Percentiles rank a stretch among this genome's conserved stretches.
Conservation (phyloP, 164 flowering plant species). For the Houttuynia cordata region DNA sequence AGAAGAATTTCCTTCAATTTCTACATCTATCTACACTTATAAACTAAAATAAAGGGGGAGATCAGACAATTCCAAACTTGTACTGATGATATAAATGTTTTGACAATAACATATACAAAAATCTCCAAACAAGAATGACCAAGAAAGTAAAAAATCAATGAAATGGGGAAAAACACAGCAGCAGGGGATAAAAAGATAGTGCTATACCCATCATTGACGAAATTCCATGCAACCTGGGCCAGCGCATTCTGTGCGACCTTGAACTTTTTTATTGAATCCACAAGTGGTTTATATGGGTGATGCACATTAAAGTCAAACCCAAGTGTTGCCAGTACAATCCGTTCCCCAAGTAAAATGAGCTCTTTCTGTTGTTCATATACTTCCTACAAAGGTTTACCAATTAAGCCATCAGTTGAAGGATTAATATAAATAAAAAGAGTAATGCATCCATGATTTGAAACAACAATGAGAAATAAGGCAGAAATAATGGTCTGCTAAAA, state of each 20-base stretch:
- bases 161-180: background rate
- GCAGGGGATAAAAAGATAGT: slow-evolving; percentile 2
- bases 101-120: no score
- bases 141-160: no score
- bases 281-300: slow-evolving; percentile 82
- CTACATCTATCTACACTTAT: no score
- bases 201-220: slow-evolving; percentile 83
- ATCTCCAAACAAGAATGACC: no score
- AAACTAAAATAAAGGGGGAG: no score
- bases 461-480: no score
- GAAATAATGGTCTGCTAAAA: no score
- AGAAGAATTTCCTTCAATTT: no score
- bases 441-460: no score
- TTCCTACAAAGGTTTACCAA: slow-evolving; percentile 38
- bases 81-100: no score
- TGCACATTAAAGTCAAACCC: slow-evolving; percentile 74
- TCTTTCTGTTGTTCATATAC: slow-evolving; percentile 76
- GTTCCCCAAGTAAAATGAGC: slow-evolving; percentile 61
- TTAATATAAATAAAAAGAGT: background rate
- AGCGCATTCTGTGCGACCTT: slow-evolving; percentile 73
- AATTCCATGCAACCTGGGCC: slow-evolving; percentile 89
- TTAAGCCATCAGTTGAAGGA: slow-evolving; percentile 2
- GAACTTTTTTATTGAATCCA: slow-evolving; percentile 78
- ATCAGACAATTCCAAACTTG: no score
- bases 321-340: slow-evolving; percentile 77